Conservation (phyloP, 2,329 filamentous ascomycete species). For the Magnaporthiopsis rhizophila region DNA sequence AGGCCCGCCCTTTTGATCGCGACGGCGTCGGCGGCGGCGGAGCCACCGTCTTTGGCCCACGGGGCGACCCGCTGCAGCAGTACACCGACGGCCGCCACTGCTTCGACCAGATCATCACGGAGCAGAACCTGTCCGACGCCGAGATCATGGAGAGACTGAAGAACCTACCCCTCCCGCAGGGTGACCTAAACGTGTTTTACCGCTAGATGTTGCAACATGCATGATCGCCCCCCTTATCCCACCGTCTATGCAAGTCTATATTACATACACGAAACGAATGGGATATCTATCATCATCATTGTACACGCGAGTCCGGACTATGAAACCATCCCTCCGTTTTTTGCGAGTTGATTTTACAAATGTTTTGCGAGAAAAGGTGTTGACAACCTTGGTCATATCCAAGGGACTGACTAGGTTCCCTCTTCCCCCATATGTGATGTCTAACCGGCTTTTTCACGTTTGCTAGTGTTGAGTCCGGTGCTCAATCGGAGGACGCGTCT, state of each 20-base stretch:
- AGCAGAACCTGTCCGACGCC: slow-evolving; percentile 60
- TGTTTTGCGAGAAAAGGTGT: neutral
- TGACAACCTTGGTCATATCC: neutral
- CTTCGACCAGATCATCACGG: slow-evolving; percentile 77
- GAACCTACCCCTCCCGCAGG: slow-evolving; percentile 41
- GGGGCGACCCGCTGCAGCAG: slow-evolving; percentile 45
- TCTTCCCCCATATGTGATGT: neutral
- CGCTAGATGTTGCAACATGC: slow-evolving; percentile 24
- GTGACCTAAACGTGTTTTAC: slow-evolving; percentile 48
- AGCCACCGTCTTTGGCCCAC: neutral
- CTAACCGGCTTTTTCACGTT: neutral
- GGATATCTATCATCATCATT: neutral
- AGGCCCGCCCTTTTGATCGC: slow-evolving; percentile 27
- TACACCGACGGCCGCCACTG: slow-evolving; percentile 69
- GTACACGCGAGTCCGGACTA: neutral
- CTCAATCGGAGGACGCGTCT: neutral
- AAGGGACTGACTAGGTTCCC: neutral
- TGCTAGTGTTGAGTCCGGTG: neutral
- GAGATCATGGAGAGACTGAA: slow-evolving; percentile 64
- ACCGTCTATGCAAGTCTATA: neutral
- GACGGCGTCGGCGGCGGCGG: slow-evolving; percentile 19
- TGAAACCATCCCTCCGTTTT: neutral
- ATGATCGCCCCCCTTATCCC: neutral
- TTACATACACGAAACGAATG: neutral
- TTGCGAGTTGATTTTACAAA: neutral